Base-by-base conservation (phyloP, 179 eudicot species). In the Pouteria campechiana region DNA sequence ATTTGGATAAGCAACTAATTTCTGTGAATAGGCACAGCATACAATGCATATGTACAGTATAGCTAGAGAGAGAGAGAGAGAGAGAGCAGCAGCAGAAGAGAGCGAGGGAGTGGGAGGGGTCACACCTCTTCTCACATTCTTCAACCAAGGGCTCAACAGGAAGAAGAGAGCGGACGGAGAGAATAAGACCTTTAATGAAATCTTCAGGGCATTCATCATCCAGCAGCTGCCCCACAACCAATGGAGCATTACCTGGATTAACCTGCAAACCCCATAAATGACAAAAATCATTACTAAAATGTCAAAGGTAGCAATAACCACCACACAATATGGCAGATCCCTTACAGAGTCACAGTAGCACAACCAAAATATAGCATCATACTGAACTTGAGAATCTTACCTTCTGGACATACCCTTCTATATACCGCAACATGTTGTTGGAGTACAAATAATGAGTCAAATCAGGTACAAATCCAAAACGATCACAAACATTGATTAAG, bases 161-260 rank as follows among this genome's bases (percentile, higher is more conserved):
- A 42, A 70, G 76, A 45, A 71, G 68, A 30, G 76, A 71, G 13
- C 76, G 73, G 19, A 71, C 76, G 11, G 76, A 71, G 30, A 71
- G 69, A 42, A 71, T 71, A 40, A 71, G 65, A 37, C 76, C 76
- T 46, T 71, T 71, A 15, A 71, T 71, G 34, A 71, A 71, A 37
- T 71, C 73, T 49, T 71, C 76, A 34, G 76, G 76, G 19, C 76
- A 71, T 41, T 71, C 76, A 41, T 71, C 76, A 50, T 71, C 76
- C 13, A 71, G 48, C 44, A 71, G 68, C 55, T 71, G 76, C 19
- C 76, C 76, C 1, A 71, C 76, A 46, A 71, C 76, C 50, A 57
- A 50, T 6, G 76, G 73, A n/a, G 76, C 73, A 57, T 71, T 71
- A 41, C 64, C 37, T 40, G 76, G 76, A 29, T 66, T 71, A 35